Base-by-base conservation (phyloP, 2,329 filamentous ascomycete species). In the Penicillium verrucosum region DNA sequence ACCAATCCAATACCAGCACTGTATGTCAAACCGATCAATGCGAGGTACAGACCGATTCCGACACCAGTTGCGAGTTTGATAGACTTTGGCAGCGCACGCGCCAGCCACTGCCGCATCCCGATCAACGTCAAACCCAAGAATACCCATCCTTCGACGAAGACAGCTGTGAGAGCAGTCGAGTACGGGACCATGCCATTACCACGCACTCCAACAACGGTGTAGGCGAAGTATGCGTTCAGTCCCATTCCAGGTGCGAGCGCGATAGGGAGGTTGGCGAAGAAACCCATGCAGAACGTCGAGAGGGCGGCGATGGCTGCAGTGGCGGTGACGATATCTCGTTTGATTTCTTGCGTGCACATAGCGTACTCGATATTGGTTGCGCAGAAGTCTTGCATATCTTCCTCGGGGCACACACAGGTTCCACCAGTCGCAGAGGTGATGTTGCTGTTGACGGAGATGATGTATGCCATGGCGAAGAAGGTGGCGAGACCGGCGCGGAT, bases 11-110 rank as follows among this genome's bases (percentile, higher is more conserved):
- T 92, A 64, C 91, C 91, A 64, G 92, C 89, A 64, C 83, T 86
- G 70, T 94, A 94, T 0, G 89, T 90, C 56, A 86, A 74, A 32
- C 83, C 83, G 59, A 86, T 85, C 56, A 86, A 74, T 2, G 82
- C 71, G 30, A 93, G 80, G 72, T 93, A 95, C 1, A 96, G 80
- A 23, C 91, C 91, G 62, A 95, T 95, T 58, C 91, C 91, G 51
- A 90, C 89, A 60, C 89, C 89, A 16, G 89, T 93, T 14, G 90
- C 90, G 54, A 94, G 85, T 75, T 95, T 96, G 77, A 96, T 92
- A 54, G 88, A 91, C 40, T 85, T 82, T 1, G 91, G 91, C 60
- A 95, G 91, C 42, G 89, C 87, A 63, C 90, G 85, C 18, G 91
- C 91, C 27, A 96, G 84, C 90, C 90, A 95, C 72, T 95, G 91